Conservation (phyloP, 1,139 yeast species). For the Blastobotrys niveus region DNA sequence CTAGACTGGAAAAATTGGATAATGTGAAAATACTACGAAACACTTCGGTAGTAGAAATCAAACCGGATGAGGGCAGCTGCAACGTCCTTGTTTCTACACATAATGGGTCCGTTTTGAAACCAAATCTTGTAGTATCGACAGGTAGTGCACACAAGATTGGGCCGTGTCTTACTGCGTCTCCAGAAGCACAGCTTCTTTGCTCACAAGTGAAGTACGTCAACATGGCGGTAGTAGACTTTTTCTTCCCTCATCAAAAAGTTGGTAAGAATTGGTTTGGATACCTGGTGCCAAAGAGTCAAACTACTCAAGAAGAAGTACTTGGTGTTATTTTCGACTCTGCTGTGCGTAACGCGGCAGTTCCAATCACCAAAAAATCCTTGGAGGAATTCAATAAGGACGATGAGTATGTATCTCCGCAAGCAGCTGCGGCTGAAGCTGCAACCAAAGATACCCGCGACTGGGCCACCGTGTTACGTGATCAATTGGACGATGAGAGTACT, state of each 20-base stretch:
- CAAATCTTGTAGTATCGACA: slow-evolving; percentile 30
- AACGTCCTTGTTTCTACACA: slow-evolving; percentile 11
- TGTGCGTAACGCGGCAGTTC: slow-evolving; percentile 38
- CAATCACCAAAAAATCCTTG: slow-evolving; percentile 15
- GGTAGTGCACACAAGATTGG: slow-evolving; percentile 25
- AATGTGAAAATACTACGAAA: slow-evolving; percentile 40
- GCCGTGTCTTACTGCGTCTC: slow-evolving; percentile 17
- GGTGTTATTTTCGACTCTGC: slow-evolving; percentile 93
- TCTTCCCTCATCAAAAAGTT: slow-evolving; percentile 27
- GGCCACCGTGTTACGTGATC: not conserved
- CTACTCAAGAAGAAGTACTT: slow-evolving; percentile 47
- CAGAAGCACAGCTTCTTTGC: slow-evolving; percentile 19
- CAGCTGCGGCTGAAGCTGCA: slow-evolving; percentile 1
- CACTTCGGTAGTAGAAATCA: slow-evolving; percentile 19
- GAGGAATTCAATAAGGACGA: slow-evolving; percentile 2
- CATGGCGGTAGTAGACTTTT: slow-evolving; percentile 35
- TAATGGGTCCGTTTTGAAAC: slow-evolving; percentile 15
- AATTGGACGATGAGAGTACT: slow-evolving; percentile 1
- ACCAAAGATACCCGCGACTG: slow-evolving; percentile 1
- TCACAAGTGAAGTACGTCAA: slow-evolving; percentile 27
- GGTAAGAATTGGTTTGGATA: slow-evolving; percentile 72
- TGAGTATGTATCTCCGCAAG: not conserved
- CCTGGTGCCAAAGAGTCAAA: slow-evolving; percentile 58
- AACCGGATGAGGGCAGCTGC: slow-evolving; percentile 17
- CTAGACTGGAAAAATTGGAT: slow-evolving; percentile 41